These are phyloP conservation scores for Aspergillus quadrilineatus DNA, from an alignment of 2,329 filamentous ascomycete species.

Conservation along the genomic window DNA sequence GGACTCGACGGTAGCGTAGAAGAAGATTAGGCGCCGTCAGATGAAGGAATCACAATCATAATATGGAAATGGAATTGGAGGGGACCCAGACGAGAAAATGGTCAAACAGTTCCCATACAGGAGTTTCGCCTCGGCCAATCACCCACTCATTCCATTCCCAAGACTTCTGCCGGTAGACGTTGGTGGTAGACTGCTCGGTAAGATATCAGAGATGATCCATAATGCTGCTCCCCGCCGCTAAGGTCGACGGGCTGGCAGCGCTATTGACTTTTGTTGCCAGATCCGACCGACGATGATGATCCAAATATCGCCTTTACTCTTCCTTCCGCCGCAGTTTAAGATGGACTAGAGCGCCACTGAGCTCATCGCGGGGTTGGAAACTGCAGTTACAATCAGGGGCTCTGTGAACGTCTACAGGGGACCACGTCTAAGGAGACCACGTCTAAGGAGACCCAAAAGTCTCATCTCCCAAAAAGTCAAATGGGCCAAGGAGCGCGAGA, in stretches of 20 bases:
- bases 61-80: neutral
- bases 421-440: too few relatives aligned
- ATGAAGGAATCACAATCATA: neutral
- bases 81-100: neutral
- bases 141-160: neutral
- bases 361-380: neutral
- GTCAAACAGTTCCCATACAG: constrained; percentile 3
- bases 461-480: too few relatives aligned
- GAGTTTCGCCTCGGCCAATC: constrained; percentile 2
- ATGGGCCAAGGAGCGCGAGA: too few relatives aligned
- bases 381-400: neutral
- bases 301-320: neutral
- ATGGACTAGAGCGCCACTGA: neutral
- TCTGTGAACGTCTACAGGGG: neutral
- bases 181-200: too few relatives aligned
- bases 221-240: neutral
- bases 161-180: too few relatives aligned
- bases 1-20: constrained; percentile 3
- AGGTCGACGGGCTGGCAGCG: neutral
- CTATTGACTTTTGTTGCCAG: neutral
- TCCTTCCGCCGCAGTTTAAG: neutral
- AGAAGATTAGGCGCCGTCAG: neutral
- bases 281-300: neutral
- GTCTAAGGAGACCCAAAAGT: too few relatives aligned
- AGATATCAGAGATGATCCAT: too few relatives aligned